phyloP scores from a whole-genome alignment of 129 eudicot species.

The Solidago caesia region DNA sequence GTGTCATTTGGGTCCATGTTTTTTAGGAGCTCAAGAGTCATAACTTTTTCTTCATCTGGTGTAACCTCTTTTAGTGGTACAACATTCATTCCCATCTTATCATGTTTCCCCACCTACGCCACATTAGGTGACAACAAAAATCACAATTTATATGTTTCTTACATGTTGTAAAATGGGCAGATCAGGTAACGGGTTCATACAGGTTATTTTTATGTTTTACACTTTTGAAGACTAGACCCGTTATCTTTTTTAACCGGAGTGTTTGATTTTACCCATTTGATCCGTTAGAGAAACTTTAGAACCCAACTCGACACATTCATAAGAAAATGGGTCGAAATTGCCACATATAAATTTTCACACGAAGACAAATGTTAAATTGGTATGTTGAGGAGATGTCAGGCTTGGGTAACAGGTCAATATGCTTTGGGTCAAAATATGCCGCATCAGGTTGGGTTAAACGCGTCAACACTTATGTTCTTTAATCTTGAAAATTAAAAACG shows the following conservation, averaged over 20 bases:
- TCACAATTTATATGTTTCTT: background rate
- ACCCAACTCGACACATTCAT: no score
- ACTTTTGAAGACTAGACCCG: no score
- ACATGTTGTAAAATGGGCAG: background rate
- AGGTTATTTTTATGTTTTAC: no score
- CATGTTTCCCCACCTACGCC: constrained; percentile 76
- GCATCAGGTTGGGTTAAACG: background rate
- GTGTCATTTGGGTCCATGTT: constrained; percentile 73
- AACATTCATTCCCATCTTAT: constrained; percentile 78
- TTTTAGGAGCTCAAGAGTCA: constrained; percentile 70
- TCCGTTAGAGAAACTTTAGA: no score
- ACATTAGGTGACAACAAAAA: constrained; percentile 6
- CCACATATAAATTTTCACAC: no score
- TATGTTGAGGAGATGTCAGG: no score
- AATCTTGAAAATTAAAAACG: background rate
- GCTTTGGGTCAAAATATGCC: background rate
- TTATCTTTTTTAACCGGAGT: no score
- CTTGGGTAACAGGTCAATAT: no score
- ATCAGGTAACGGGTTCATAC: background rate
- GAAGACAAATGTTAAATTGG: no score
- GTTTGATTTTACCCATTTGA: no score
- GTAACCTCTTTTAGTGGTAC: constrained; percentile 69
- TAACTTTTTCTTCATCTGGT: constrained; percentile 67
- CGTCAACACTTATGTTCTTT: background rate
- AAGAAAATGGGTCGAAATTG: no score